Evolutionary conservation across 2,329 filamentous ascomycete genomes (phyloP).

Genomic region (Epichloe amarillans): DNA sequence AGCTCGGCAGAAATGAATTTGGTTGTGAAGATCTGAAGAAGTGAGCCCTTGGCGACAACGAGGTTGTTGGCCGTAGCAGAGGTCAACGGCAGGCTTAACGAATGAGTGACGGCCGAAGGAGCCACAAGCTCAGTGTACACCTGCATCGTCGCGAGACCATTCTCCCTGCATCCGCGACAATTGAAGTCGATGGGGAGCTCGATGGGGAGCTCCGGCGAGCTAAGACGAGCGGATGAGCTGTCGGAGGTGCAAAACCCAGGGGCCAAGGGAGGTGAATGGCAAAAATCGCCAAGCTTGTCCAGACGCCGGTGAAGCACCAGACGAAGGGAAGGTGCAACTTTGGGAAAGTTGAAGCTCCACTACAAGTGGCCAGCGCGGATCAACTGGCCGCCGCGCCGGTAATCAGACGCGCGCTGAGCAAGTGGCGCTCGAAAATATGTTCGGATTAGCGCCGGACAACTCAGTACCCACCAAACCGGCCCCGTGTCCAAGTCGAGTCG

Average conservation of each 20-base stretch:
- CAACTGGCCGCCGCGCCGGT: conserved; percentile 10
- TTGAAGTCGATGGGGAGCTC: background rate
- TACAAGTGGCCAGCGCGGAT: conserved; percentile 6
- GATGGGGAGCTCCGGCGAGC: background rate
- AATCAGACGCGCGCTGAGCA: background rate
- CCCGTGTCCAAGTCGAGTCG: background rate
- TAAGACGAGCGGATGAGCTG: background rate
- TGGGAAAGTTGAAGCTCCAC: background rate
- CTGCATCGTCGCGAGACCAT: conserved; percentile 55
- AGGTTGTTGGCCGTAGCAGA: conserved; percentile 69
- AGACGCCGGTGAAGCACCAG: background rate
- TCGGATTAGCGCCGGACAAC: background rate
- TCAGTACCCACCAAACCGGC: background rate
- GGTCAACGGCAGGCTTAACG: conserved; percentile 65
- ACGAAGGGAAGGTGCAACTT: background rate
- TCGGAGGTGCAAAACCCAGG: background rate
- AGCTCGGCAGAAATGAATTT: conserved; percentile 53
- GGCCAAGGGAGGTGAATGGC: background rate
- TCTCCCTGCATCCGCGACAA: conserved; percentile 12
- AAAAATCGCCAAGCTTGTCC: background rate
- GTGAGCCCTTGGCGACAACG: conserved; percentile 79
- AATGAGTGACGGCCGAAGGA: conserved; percentile 87
- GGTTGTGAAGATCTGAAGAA: conserved; percentile 80
- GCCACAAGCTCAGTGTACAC: conserved; percentile 93
- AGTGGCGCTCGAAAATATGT: background rate